Conservation (phyloP, 805 yeast species). For the Yamadazyma akitaensis region DNA sequence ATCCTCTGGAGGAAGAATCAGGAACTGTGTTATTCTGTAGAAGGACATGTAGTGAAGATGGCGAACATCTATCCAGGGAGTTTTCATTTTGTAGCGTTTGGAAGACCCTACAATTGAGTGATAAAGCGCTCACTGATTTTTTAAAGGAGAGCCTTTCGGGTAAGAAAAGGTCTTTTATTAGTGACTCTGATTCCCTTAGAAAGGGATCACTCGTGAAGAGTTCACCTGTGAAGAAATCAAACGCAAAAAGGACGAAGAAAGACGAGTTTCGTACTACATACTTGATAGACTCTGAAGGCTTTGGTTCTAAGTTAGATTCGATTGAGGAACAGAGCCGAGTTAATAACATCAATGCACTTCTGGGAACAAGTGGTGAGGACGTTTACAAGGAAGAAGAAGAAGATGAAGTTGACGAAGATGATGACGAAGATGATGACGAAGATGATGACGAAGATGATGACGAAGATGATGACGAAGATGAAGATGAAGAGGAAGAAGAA, state of each 20-base stretch:
- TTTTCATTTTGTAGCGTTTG: not conserved
- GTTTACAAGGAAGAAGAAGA: not conserved
- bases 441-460: constrained; percentile 14
- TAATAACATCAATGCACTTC: not conserved
- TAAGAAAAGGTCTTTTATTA: not conserved
- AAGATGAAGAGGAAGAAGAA: not conserved
- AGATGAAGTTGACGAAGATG: not conserved
- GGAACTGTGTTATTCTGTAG: constrained; percentile 36
- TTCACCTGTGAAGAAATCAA: not conserved
- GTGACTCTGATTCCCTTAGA: not conserved
- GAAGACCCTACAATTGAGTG: not conserved
- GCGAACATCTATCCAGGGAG: constrained; percentile 11
- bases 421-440: constrained; percentile 5
- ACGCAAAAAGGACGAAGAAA: not conserved
- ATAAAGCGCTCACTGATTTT: not conserved
- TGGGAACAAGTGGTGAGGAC: not conserved
- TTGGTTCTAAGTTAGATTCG: not conserved
- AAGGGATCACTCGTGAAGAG: not conserved
- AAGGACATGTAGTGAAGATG: constrained; percentile 38
- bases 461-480: not conserved
- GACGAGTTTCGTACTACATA: not conserved
- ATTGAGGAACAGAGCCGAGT: not conserved
- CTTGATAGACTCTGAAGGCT: not conserved
- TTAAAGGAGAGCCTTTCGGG: not conserved
- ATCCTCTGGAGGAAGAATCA: constrained; percentile 34